These are phyloP conservation scores for Rhodotorula paludigena DNA, from an alignment of 768 basidiomycete species.

Conservation along the genomic window DNA sequence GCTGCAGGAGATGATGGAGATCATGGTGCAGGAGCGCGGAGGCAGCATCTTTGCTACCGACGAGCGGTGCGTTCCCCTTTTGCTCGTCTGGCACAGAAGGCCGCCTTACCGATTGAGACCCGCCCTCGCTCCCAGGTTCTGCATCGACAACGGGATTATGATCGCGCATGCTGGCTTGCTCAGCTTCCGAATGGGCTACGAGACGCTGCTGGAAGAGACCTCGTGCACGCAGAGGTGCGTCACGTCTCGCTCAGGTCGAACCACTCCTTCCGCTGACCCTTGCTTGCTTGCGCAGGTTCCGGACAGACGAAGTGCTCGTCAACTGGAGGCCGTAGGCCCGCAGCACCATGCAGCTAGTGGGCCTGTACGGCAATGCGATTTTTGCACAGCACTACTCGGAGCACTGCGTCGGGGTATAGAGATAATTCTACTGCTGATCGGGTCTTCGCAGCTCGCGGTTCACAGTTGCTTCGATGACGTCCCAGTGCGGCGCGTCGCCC, in stretches of 20 bases:
- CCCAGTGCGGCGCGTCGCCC: conserved; percentile 16
- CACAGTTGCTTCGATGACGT: conserved; percentile 27
- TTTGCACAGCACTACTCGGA: too few species aligned
- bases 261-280: too few species aligned
- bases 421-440: not conserved
- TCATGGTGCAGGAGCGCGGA: conserved; percentile 85
- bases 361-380: too few species aligned
- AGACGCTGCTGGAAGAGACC: conserved; percentile 69
- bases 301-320: conserved; percentile 90
- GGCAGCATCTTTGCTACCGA: conserved; percentile 92
- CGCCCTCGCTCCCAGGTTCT: conserved; percentile 62
- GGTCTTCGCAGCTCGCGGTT: conserved; percentile 16
- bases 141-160: conserved; percentile 99
- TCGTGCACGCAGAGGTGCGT: conserved; percentile 83
- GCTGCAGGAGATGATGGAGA: conserved; percentile 96
- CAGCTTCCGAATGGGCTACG: conserved; percentile 80
- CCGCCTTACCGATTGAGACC: not conserved
- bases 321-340: conserved; percentile 62
- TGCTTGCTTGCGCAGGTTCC: conserved; percentile 57
- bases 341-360: too few species aligned
- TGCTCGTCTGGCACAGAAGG: not conserved
- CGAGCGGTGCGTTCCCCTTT: conserved; percentile 62
- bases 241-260: not conserved
- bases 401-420: not conserved
- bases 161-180: conserved; percentile 96